These are phyloP conservation scores for Fusarium praegraminearum DNA, from an alignment of 2,329 filamentous ascomycete genomes.

Conservation along the genomic window DNA sequence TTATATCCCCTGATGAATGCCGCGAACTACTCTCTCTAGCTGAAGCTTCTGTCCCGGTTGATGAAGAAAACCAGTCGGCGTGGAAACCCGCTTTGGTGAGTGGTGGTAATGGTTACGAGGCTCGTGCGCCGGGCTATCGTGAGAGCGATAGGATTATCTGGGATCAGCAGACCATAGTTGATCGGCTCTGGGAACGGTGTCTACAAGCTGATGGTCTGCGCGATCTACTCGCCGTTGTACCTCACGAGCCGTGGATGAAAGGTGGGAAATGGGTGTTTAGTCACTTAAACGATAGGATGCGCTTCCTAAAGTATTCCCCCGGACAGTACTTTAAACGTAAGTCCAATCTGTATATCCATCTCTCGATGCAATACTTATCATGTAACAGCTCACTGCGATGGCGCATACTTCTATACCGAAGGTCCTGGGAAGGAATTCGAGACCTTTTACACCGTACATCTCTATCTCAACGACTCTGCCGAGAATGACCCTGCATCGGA, in stretches of 20 bases:
- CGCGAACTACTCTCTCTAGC: conserved; percentile 62
- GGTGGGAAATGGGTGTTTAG: conserved; percentile 57
- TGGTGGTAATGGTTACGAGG: conserved; percentile 71
- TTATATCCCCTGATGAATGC: conserved; percentile 70
- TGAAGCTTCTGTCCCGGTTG: conserved; percentile 61
- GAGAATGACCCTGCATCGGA: conserved; percentile 37
- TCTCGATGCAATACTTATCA: neutral
- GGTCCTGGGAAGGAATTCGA: conserved; percentile 57
- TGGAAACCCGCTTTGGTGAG: conserved; percentile 80
- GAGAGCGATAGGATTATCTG: conserved; percentile 83
- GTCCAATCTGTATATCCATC: conserved; percentile 6
- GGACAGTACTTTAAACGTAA: conserved; percentile 78
- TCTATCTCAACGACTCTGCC: conserved; percentile 57
- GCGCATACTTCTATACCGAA: conserved; percentile 66
- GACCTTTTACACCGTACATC: conserved; percentile 67
- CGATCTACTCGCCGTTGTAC: conserved; percentile 55
- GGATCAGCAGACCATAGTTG: conserved; percentile 72
- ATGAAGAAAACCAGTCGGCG: conserved; percentile 45
- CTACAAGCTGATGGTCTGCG: conserved; percentile 55
- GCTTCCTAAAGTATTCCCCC: conserved; percentile 78
- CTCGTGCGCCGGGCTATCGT: conserved; percentile 65
- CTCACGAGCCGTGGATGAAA: conserved; percentile 42
- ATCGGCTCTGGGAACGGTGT: conserved; percentile 73
- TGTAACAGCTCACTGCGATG: conserved; percentile 73
- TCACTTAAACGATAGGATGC: conserved; percentile 77